These are phyloP conservation scores for Sicyos baderoa DNA, from an alignment of 306 rosid species.

Conservation along the genomic window DNA sequence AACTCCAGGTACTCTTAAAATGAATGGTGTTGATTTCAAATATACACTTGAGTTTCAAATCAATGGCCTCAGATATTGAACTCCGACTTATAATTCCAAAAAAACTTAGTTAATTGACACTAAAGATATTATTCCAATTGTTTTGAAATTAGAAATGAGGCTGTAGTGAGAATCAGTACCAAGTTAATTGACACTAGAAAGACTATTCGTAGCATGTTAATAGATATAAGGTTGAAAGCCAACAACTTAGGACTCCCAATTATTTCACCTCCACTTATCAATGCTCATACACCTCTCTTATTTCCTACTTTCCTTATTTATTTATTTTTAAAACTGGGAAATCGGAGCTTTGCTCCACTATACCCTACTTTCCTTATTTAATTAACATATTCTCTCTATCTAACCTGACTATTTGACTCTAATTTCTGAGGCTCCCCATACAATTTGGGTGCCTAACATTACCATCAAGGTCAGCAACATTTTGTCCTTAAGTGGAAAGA, in stretches of 20 bases:
- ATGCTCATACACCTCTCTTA: background rate
- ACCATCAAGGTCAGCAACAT: background rate
- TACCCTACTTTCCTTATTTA: background rate
- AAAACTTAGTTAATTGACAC: background rate
- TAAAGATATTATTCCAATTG: background rate
- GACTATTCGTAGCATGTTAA: background rate
- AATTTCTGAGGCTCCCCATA: background rate
- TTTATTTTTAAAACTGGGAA: too few relatives aligned
- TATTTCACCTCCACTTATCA: background rate
- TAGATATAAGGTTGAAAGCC: background rate
- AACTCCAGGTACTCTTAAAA: background rate
- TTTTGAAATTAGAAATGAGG: background rate
- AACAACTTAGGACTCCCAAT: background rate
- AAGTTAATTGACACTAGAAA: background rate
- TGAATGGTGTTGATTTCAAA: background rate
- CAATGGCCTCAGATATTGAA: background rate
- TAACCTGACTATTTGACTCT: slow-evolving; percentile 2
- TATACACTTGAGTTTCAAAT: background rate
- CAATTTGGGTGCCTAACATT: background rate
- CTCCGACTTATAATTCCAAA: background rate
- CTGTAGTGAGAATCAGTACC: background rate
- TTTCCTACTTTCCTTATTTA: background rate
- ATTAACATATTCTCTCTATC: background rate
- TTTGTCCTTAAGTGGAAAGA: background rate
- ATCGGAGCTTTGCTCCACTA: too few relatives aligned